A percentile compares a stretch with the other conserved stretches of the same genome.
phyloP scores from a whole-genome alignment of 2,329 filamentous ascomycete genomes.

The Phyllachora maydis region DNA sequence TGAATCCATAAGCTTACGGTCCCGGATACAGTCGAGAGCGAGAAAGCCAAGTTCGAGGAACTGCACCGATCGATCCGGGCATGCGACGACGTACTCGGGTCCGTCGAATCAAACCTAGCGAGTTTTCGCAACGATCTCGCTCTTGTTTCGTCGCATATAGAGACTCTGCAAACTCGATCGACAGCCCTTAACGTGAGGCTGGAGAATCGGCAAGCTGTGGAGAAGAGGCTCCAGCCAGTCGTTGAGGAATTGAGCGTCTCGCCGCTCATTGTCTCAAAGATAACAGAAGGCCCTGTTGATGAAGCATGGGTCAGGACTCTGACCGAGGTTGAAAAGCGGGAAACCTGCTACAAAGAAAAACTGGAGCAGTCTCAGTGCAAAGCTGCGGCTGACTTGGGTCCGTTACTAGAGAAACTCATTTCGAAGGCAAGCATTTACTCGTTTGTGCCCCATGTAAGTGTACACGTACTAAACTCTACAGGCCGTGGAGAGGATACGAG shows the following conservation, averaged over 20 bases:
- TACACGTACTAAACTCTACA: too few species aligned
- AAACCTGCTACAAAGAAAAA: slow-evolving; percentile 49
- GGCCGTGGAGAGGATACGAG: slow-evolving; percentile 84
- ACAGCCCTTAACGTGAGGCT: slow-evolving; percentile 64
- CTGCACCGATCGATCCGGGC: slow-evolving; percentile 74
- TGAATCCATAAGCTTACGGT: slow-evolving; percentile 3
- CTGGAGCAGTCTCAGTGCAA: slow-evolving; percentile 42
- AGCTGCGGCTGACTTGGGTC: slow-evolving; percentile 65
- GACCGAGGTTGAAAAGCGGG: slow-evolving; percentile 64
- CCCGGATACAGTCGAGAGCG: slow-evolving; percentile 41
- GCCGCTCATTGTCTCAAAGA: slow-evolving; percentile 63
- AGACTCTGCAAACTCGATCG: slow-evolving; percentile 76
- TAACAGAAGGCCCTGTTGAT: slow-evolving; percentile 76
- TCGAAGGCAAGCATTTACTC: slow-evolving; percentile 54
- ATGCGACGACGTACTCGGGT: slow-evolving; percentile 83
- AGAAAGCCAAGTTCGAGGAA: slow-evolving; percentile 73
- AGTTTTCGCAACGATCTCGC: slow-evolving; percentile 89
- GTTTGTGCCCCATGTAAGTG: too few species aligned
- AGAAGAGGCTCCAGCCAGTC: slow-evolving; percentile 68
- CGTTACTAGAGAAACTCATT: slow-evolving; percentile 65
- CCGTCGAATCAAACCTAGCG: slow-evolving; percentile 79
- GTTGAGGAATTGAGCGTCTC: slow-evolving; percentile 86
- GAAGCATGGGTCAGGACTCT: slow-evolving; percentile 73
- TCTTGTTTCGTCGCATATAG: slow-evolving; percentile 83
- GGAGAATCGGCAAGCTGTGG: slow-evolving; percentile 75